Base-by-base conservation (phyloP, 2,329 filamentous ascomycete genomes). In the Trichophyton equinum region DNA sequence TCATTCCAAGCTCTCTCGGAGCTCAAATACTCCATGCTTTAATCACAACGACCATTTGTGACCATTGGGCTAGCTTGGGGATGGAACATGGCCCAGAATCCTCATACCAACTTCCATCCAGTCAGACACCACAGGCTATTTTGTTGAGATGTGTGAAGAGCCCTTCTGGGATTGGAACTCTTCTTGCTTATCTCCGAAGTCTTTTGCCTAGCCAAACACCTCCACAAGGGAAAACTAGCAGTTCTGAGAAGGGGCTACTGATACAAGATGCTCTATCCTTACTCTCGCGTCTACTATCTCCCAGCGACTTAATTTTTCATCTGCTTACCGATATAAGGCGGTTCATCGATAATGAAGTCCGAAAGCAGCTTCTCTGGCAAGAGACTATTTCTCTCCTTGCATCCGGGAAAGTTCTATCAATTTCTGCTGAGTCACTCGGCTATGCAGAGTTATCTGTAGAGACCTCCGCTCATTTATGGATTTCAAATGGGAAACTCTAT, bases 11-110 rank as follows among this genome's bases (percentile, higher is more conserved):
- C 36, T 85, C 91, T 1, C 76, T 83, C 63, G 82, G 85, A 61
- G 85, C 89, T 20, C 88, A 91, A 67, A 82, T 96, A 36, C 78
- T 92, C 59, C 85, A 91, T 68, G 76, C 83, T 2, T 75, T 99
- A 40, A 84, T 95, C 62, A 85, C 82, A 15, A 82, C 85, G 36
- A 91, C 88, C 27, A 77, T 90, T 6, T 88, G 89, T 1, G 88
- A 91, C 69, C 95, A 92, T 73, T 97, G 94, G 92, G 70, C 78
- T 2, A 68, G 83, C 7, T 69, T 92, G 15, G 74, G 77, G 42
- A 62, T 67, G 44, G 62, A 65, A 30, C 79, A 82, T 61, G 75
- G 74, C n/a, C 8, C 56, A 40, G 63, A 69, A 46, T 7, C 64
- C 61, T 56, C 60, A 53, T 30, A 60, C 57, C 47, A 60, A 33